These are phyloP conservation scores for Eucalyptus fibrosa DNA, from an alignment of 345 rosid genomes.

Conservation along the genomic window DNA sequence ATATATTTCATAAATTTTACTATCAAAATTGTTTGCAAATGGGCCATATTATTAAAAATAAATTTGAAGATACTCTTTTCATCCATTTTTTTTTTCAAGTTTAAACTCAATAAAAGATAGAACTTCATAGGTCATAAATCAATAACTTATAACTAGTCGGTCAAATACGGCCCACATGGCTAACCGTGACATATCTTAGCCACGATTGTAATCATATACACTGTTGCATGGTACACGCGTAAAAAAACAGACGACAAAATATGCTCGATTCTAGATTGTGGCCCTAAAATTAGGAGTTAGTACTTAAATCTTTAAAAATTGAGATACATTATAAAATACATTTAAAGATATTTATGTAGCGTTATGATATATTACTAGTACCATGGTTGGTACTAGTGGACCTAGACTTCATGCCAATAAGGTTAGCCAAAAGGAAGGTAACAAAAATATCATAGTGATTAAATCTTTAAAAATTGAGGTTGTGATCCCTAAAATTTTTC, in stretches of 20 bases:
- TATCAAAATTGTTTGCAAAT: background rate
- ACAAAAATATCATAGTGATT: background rate
- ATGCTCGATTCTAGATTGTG: background rate
- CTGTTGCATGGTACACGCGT: background rate
- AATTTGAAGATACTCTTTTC: background rate
- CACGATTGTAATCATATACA: background rate
- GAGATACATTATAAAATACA: too few species aligned
- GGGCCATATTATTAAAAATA: background rate
- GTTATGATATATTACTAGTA: too few species aligned
- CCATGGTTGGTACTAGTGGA: too few species aligned
- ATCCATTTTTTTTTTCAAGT: background rate
- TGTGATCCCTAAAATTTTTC: background rate
- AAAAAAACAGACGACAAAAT: background rate
- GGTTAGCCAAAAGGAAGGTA: too few species aligned
- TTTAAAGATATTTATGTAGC: too few species aligned
- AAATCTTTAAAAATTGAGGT: background rate
- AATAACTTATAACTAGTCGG: background rate
- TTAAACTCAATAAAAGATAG: background rate
- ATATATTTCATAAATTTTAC: background rate
- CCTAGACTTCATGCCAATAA: too few species aligned
- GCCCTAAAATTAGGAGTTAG: too few species aligned
- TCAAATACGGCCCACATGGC: too few species aligned
- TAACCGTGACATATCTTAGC: too few species aligned
- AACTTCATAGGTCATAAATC: background rate
- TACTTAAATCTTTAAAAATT: too few species aligned